phyloP scores from a whole-genome alignment of 2,329 filamentous ascomycete genomes.

The Fusarium burgessii region DNA sequence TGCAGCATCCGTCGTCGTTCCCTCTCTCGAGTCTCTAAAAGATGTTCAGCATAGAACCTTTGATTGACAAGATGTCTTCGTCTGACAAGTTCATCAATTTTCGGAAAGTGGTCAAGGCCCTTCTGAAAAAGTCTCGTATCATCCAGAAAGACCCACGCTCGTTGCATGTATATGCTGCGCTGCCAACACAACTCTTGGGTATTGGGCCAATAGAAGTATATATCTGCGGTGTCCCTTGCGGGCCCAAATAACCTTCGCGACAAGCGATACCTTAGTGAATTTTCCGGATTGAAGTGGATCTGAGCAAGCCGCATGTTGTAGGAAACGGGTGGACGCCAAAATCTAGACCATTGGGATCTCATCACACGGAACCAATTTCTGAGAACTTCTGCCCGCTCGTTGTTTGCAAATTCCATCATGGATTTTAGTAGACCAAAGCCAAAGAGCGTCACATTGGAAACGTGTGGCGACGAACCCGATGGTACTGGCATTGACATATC shows the following conservation, averaged over 20 bases:
- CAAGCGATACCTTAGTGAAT: neutral
- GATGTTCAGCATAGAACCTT: neutral
- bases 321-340: fast-evolving
- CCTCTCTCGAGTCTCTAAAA: neutral
- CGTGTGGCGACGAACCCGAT: too few relatives aligned
- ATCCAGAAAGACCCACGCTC: neutral
- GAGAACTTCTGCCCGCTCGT: neutral
- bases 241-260: neutral
- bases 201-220: too few relatives aligned
- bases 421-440: neutral
- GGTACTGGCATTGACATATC: too few relatives aligned
- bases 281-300: neutral
- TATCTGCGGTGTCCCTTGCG: too few relatives aligned
- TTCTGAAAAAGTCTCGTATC: neutral
- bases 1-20: neutral
- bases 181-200: neutral
- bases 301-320: too few relatives aligned
- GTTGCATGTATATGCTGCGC: neutral
- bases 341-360: neutral
- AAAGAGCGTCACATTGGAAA: neutral
- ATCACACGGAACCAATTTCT: neutral
- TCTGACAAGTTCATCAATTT: neutral
- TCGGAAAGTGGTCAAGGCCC: neutral
- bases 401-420: neutral
- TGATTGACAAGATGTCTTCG: fast-evolving